A percentile compares a stretch with the other conserved stretches of the same genome.
Evolutionary conservation across 768 basidiomycete species (phyloP).

Genomic region (Lyophyllum shimeji): DNA sequence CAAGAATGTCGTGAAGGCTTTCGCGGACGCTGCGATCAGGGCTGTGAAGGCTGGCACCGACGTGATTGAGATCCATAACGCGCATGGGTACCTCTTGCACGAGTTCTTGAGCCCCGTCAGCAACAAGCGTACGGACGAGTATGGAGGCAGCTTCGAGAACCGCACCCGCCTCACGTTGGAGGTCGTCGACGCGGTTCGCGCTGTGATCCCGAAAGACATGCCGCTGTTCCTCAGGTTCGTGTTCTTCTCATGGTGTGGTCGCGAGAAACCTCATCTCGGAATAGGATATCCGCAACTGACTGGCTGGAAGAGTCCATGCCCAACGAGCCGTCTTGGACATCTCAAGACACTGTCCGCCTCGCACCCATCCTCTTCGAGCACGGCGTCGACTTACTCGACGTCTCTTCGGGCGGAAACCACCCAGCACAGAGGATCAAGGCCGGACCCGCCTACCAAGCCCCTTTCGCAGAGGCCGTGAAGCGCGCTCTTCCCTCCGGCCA

Average conservation of each 20-base stretch:
- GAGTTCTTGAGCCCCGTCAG: slow-evolving; percentile 58
- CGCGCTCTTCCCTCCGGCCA: slow-evolving; percentile 36
- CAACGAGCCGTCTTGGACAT: slow-evolving; percentile 63
- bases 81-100: slow-evolving; percentile 61
- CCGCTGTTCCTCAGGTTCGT: slow-evolving; percentile 71
- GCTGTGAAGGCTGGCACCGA: slow-evolving; percentile 61
- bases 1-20: slow-evolving; percentile 54
- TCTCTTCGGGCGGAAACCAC: slow-evolving; percentile 64
- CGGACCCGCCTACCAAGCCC: slow-evolving; percentile 52
- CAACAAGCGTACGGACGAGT: slow-evolving; percentile 67
- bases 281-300: slow-evolving; percentile 69
- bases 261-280: slow-evolving; percentile 2
- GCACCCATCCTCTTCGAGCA: slow-evolving; percentile 56
- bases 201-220: slow-evolving; percentile 55
- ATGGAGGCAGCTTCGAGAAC: slow-evolving; percentile 74
- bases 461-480: slow-evolving; percentile 53
- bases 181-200: slow-evolving; percentile 62
- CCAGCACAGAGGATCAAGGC: slow-evolving; percentile 36
- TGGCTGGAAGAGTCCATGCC: slow-evolving; percentile 64
- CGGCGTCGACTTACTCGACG: slow-evolving; percentile 77
- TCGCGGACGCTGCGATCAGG: slow-evolving; percentile 47
- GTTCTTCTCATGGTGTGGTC: neutral
- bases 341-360: slow-evolving; percentile 66
- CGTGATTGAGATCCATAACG: slow-evolving; percentile 61
- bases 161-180: slow-evolving; percentile 61